Percentiles rank a stretch among this genome's conserved stretches.
These are phyloP conservation scores for Leccinum fibrillosum DNA, from an alignment of 768 basidiomycete genomes.

Conservation along the genomic window DNA sequence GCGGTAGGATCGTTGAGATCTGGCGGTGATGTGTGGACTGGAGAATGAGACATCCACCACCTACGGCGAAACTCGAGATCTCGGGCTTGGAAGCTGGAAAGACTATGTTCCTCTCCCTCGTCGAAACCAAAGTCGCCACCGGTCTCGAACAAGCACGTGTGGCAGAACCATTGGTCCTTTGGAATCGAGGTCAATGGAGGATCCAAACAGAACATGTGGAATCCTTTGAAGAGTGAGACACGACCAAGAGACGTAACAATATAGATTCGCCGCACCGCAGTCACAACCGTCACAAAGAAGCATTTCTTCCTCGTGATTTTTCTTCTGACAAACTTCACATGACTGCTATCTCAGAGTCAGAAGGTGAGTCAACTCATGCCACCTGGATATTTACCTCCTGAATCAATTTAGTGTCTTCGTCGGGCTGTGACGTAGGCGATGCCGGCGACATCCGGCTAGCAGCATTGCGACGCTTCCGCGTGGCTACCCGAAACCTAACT, in stretches of 20 bases:
- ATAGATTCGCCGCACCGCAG: slow-evolving; percentile 47
- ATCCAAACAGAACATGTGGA: slow-evolving; percentile 95
- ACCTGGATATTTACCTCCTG: slow-evolving; percentile 47
- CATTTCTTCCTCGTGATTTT: slow-evolving; percentile 88
- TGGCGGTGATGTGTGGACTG: slow-evolving; percentile 31
- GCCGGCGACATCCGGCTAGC: slow-evolving; percentile 21
- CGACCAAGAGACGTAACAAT: slow-evolving; percentile 9
- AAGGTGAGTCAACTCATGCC: slow-evolving; percentile 3
- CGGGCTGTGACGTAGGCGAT: slow-evolving; percentile 24
- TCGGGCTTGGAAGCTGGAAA: slow-evolving; percentile 88
- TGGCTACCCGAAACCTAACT: slow-evolving; percentile 26
- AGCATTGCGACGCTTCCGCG: slow-evolving; percentile 30
- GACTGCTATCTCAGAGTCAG: slow-evolving; percentile 52
- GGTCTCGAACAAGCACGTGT: slow-evolving; percentile 83
- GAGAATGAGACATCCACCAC: slow-evolving; percentile 85
- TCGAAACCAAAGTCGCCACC: slow-evolving; percentile 98
- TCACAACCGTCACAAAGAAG: slow-evolving; percentile 88
- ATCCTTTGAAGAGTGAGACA: slow-evolving; percentile 52
- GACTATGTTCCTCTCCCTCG: slow-evolving; percentile 93
- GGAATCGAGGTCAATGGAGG: slow-evolving; percentile 86
- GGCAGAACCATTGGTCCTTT: slow-evolving; percentile 95
- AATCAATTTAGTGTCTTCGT: slow-evolving; percentile 42
- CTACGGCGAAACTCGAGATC: slow-evolving; percentile 84
- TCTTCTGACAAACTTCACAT: slow-evolving; percentile 92
- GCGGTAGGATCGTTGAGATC: slow-evolving; percentile 48